Evolutionary conservation across 495 filamentous ascomycete species (phyloP).

Genomic region (Friedmanniomyces simplex): DNA sequence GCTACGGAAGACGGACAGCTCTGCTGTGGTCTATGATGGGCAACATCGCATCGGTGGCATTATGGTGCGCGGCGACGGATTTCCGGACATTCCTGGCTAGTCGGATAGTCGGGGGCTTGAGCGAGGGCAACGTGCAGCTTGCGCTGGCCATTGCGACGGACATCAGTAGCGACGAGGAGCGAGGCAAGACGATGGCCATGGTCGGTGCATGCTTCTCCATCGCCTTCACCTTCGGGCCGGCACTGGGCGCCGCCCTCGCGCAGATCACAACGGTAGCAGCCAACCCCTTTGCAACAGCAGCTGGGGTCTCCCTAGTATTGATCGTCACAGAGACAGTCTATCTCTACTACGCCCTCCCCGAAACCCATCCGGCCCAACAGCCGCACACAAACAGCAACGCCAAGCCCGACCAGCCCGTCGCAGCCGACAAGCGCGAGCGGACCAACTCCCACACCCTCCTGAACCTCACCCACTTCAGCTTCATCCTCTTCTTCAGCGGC

Average conservation of each 20-base stretch:
- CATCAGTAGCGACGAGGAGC: slow-evolving; percentile 69
- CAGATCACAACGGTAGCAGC: slow-evolving; percentile 62
- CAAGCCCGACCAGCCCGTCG: slow-evolving; percentile 19
- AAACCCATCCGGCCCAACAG: slow-evolving; percentile 57
- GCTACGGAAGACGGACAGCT: slow-evolving; percentile 76
- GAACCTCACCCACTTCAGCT: slow-evolving; percentile 76
- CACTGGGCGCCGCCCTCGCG: slow-evolving; percentile 75
- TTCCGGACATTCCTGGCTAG: slow-evolving; percentile 93
- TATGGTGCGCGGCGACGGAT: slow-evolving; percentile 87
- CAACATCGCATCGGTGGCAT: slow-evolving; percentile 81
- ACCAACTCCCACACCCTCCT: slow-evolving; percentile 78
- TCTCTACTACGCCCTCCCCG: slow-evolving; percentile 76
- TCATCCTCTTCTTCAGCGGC: slow-evolving; percentile 92
- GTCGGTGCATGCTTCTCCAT: slow-evolving; percentile 95
- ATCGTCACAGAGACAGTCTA: slow-evolving; percentile 80
- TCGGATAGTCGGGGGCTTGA: slow-evolving; percentile 82
- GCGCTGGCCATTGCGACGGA: slow-evolving; percentile 96
- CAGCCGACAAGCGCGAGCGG: slow-evolving; percentile 28
- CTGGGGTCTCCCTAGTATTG: slow-evolving; percentile 69
- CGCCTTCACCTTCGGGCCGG: slow-evolving; percentile 91
- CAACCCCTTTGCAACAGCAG: slow-evolving; percentile 89
- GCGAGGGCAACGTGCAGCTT: slow-evolving; percentile 93
- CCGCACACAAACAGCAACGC: slow-evolving; percentile 22
- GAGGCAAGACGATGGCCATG: slow-evolving; percentile 86
- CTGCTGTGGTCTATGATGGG: slow-evolving; percentile 90